Evolutionary conservation across 2,329 filamentous ascomycete genomes (phyloP), one percentile per base, ranked within the genome.

Genomic region (Akanthomyces muscarius): DNA sequence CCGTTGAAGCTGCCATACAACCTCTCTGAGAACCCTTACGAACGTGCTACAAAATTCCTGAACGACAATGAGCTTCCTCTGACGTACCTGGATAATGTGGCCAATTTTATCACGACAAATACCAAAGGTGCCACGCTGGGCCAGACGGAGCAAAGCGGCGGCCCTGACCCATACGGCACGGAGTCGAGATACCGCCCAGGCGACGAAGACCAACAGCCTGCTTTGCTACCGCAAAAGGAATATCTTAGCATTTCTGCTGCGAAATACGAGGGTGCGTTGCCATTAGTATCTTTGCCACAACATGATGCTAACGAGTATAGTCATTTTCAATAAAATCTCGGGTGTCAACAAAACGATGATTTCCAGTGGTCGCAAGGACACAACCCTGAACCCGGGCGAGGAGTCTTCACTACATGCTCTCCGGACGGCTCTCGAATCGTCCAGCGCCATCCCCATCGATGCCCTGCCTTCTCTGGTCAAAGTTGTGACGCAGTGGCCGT

Each of bases 1-100:
- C 87, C 94, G 0, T 80, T 98, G 52, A 97, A 97, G 75, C 82
- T 98, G n/a, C 92, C 94, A 0, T 98, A 90, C 77, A 97, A 98
- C 73, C 82, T 94, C 14, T 92, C 90, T 1, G 89, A 97, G 72
- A 97, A 97, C 68, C 91, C 92, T 0, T 98, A 96, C 74, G 91
- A 97, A 69, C 89, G 89, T 2, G 94, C 95, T 0, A 91, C 89
- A 42, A 97, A 92, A 71, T 99, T 98, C 69, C 88, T 98, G 54
- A 85, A 89, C 69, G 88, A 93, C 71, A 96, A 98, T 69, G 89
- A 97, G 71, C 83, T 98, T 1, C 91, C 94, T 1, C 84, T 96
- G 61, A 86, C 85, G 4, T 98, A 97, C 71, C 83, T 97, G 16
- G 94, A 98, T 68, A 91, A 92, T 72, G 92, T 97, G 18, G 91